Evolutionary conservation across 1,284 basidiomycete genomes (phyloP), one percentile per base, ranked within the genome.

Genomic region (Boletus smithii): DNA sequence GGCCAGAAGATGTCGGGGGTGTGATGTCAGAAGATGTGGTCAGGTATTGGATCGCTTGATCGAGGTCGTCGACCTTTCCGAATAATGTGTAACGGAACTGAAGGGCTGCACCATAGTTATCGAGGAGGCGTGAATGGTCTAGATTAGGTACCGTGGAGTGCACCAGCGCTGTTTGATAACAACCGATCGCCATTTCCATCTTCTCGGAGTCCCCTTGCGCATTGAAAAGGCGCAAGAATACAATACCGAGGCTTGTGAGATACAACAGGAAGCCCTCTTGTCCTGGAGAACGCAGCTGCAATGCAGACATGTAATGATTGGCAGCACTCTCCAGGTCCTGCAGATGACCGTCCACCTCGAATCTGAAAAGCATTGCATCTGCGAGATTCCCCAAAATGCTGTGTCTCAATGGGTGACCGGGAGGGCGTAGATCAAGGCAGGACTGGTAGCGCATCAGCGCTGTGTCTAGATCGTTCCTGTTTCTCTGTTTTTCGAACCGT

Each of bases 381-480:
- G 45, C 62, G 3, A 62, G 41, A 32, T 57, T 66, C 9, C 45
- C 43, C 26, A 66, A 34, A 24, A 42, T 22, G 3, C 23, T 29
- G n/a, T 42, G n/a, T 36, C 61, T 58, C n/a, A n/a, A 44, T 8
- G 50, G 50, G 29, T 62, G 60, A n/a, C 51, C 58, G 6, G 49
- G 53, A 40, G 58, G 58, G 18, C 58, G 60, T 37, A 62, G 43
- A 18, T 48, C 49, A 26, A 62, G 48, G 30, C 56, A 59, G 20
- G 54, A 48, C 24, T 58, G 53, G 42, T 44, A 57, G 24, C 47
- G 36, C 4, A 5, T 20, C 26, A 62, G 22, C 1, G 61, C 61
- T 5, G 38, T 17, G 8, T 65, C 51, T 17, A 62, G 46, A 43
- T 62, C 62, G 2, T 17, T 14, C 32, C 39, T 53, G 11, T 58